A percentile compares a stretch with the other conserved stretches of the same genome.
Evolutionary conservation across 495 filamentous ascomycete species (phyloP).

Genomic region (Xylaria curta): DNA sequence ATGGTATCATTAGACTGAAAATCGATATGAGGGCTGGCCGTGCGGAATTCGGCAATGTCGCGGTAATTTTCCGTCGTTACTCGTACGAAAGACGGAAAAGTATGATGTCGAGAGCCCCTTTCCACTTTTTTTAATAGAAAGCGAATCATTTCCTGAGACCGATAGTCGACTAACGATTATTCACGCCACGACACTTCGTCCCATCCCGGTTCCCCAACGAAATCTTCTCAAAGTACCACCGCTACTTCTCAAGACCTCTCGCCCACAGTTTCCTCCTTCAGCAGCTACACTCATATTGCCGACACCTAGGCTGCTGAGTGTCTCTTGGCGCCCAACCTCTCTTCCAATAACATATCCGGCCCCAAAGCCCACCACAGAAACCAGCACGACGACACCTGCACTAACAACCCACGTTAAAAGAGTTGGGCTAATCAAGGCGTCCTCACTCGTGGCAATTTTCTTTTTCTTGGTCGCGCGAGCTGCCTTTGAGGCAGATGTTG

Average conservation of each 20-base stretch:
- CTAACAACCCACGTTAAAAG: slow-evolving; percentile 90
- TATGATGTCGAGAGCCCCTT: background rate
- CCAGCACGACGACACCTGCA: slow-evolving; percentile 89
- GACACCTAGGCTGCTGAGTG: slow-evolving; percentile 41
- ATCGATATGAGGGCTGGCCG: background rate
- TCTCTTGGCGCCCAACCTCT: slow-evolving; percentile 77
- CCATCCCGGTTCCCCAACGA: slow-evolving; percentile 52
- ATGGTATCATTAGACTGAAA: background rate
- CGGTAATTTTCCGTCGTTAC: background rate
- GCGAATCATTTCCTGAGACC: background rate
- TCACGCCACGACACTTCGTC: slow-evolving; percentile 51
- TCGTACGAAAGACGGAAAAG: background rate
- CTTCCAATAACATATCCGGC: slow-evolving; percentile 89
- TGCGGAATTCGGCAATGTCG: background rate
- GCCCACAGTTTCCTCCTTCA: slow-evolving; percentile 46
- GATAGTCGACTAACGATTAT: background rate
- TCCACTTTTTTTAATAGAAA: background rate
- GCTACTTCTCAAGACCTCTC: slow-evolving; percentile 48
- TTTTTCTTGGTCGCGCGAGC: slow-evolving; percentile 62
- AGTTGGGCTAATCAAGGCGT: slow-evolving; percentile 66
- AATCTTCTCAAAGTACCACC: slow-evolving; percentile 52
- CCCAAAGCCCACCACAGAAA: slow-evolving; percentile 90
- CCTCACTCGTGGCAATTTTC: slow-evolving; percentile 44
- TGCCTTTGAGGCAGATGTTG: slow-evolving; percentile 41
- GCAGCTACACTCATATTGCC: slow-evolving; percentile 47